phyloP scores from a whole-genome alignment of 2,329 filamentous ascomycete species.

The Didymella keratinophila region DNA sequence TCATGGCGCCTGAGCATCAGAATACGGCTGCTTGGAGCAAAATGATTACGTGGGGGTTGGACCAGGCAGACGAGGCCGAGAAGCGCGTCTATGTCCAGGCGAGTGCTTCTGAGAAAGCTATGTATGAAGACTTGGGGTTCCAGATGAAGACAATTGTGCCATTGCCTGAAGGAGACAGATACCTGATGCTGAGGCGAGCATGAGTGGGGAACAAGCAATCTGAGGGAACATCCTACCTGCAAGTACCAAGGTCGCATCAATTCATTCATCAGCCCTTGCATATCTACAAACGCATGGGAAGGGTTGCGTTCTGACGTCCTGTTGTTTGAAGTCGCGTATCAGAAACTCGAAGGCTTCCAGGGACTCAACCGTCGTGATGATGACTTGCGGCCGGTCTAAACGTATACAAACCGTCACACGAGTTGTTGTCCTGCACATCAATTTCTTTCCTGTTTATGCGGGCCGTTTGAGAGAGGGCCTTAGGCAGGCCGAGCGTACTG shows the following conservation, averaged over 20 bases:
- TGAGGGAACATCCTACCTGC: background rate
- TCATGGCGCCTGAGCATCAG: background rate
- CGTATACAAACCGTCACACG: too few species aligned
- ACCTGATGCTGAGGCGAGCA: slow-evolving; percentile 2
- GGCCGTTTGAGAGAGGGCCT: too few species aligned
- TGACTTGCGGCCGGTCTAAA: too few species aligned
- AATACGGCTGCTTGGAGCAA: background rate
- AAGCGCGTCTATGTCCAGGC: slow-evolving; percentile 5
- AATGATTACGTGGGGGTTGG: slow-evolving; percentile 2
- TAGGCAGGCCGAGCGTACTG: too few species aligned
- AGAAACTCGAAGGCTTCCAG: too few species aligned
- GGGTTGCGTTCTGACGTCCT: too few species aligned
- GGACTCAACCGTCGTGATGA: too few species aligned
- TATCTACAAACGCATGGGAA: too few species aligned
- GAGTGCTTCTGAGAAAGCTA: background rate
- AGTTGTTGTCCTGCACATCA: too few species aligned
- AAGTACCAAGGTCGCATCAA: background rate
- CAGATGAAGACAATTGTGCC: background rate
- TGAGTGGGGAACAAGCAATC: background rate
- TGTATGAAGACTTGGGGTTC: slow-evolving; percentile 2
- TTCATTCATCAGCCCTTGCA: too few species aligned
- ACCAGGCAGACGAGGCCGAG: background rate
- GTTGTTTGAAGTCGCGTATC: too few species aligned
- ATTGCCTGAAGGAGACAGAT: background rate
- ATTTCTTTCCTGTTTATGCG: too few species aligned